Base-by-base conservation (phyloP, 2,329 filamentous ascomycete genomes). In the Trematosphaeria pertusa region DNA sequence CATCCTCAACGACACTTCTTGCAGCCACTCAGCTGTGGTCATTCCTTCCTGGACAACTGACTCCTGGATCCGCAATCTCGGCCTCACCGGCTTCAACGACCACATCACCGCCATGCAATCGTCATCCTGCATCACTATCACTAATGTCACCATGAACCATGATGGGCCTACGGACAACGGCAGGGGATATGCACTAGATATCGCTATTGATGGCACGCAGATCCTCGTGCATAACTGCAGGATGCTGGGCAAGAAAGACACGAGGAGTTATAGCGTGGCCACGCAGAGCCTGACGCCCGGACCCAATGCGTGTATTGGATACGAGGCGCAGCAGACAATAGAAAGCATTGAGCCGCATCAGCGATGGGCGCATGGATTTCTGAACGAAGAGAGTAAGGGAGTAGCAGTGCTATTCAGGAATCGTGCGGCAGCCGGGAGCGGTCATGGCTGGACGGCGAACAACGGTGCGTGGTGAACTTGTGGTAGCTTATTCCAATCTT, bases 1-100 rank as follows among this genome's bases (percentile, higher is more conserved):
- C 7, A 40, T 41, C n/a, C 37, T 52, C 5, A 32, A 11, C 18
- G 37, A 48, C 37, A 36, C 4, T 1, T 30, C 21, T 2, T 52
- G 49, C 19, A 21, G n/a, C 12, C 32, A 33, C 14, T 19, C 35
- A 24, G 49, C 49, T 7, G 22, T 48, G 10, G 9, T 2, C 6
- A 26, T 52, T n/a, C 21, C 37, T 3, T 26, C 44, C 5, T 52
- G 45, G 49, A 44, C 49, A 10, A 43, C 37, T 5, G 40, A 52
- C 36, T 44, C 39, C 26, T 52, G 42, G 50, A 37, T 48, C 26
- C 50, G 46, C 21, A 43, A 49, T 28, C 37, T 52, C 2, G 50
- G 43, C n/a, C 37, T 52, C 1, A 46, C 46, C 4, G 49, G 49
- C 12, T 52, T 52, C 37, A 52, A 52, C 30, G 32, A 52, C 15